Evolutionary conservation across 768 basidiomycete genomes (phyloP).

Genomic region (Boletus reticulatus): DNA sequence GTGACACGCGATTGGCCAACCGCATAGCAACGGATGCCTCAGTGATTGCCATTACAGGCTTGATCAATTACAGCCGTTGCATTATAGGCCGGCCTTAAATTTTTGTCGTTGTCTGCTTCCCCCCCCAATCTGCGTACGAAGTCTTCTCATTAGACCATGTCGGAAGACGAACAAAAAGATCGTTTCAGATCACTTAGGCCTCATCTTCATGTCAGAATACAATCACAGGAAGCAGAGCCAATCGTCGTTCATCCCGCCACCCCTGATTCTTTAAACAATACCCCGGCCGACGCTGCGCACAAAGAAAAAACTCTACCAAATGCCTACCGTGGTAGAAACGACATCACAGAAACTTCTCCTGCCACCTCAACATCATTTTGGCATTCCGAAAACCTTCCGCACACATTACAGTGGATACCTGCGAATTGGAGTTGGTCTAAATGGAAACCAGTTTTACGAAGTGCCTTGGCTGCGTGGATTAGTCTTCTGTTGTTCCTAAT

Average conservation of each 20-base stretch:
- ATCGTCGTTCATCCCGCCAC: neutral
- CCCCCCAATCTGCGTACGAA: too few species aligned
- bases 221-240: neutral
- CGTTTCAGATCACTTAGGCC: neutral
- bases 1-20: too few species aligned
- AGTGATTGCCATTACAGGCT: too few species aligned
- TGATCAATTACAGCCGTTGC: too few species aligned
- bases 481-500: slow-evolving; percentile 60
- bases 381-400: slow-evolving; percentile 23
- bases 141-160: slow-evolving; percentile 2
- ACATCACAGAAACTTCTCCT: neutral
- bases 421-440: slow-evolving; percentile 56
- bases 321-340: neutral
- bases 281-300: neutral
- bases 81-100: too few species aligned
- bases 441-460: slow-evolving; percentile 61
- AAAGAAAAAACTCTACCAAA: neutral
- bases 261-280: neutral
- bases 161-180: slow-evolving; percentile 1
- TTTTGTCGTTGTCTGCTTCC: neutral
- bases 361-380: neutral
- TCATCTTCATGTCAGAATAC: slow-evolving; percentile 10
- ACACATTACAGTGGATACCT: slow-evolving; percentile 50
- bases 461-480: slow-evolving; percentile 60
- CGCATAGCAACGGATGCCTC: too few species aligned